These are phyloP conservation scores for Pythium apleroticum DNA, from an alignment of 352 stramenopile species.

Conservation along the genomic window DNA sequence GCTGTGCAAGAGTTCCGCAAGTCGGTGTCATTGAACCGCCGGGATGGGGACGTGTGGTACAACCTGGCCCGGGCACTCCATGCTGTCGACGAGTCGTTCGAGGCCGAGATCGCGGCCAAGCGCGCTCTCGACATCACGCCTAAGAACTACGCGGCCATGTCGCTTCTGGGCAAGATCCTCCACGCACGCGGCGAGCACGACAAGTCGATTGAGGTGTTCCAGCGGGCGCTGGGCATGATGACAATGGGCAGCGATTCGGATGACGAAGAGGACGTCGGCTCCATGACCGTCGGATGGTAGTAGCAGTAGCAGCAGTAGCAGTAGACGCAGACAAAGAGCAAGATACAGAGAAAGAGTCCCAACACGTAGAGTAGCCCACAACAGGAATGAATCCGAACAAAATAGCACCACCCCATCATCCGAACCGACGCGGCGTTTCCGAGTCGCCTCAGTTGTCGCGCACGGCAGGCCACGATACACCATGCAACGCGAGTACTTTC, in stretches of 20 bases:
- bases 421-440: slow-evolving; percentile 17
- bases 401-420: slow-evolving; percentile 3
- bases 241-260: slow-evolving; percentile 66
- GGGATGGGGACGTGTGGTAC: slow-evolving; percentile 75
- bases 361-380: slow-evolving; percentile 8
- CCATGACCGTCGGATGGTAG: slow-evolving; percentile 80
- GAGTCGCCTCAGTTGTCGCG: neutral
- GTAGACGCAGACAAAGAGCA: neutral
- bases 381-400: slow-evolving; percentile 3
- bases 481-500: slow-evolving; percentile 51
- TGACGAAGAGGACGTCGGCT: slow-evolving; percentile 69
- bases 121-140: slow-evolving; percentile 49
- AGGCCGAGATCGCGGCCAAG: slow-evolving; percentile 67
- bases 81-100: slow-evolving; percentile 48
- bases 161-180: slow-evolving; percentile 82
- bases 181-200: slow-evolving; percentile 80
- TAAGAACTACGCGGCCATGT: slow-evolving; percentile 67
- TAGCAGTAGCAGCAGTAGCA: slow-evolving; percentile 3
- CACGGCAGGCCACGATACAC: neutral
- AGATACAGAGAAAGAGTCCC: neutral
- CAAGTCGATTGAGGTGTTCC: slow-evolving; percentile 73
- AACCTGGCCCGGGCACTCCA: slow-evolving; percentile 70
- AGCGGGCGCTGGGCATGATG: slow-evolving; percentile 71
- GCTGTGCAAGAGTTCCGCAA: slow-evolving; percentile 72
- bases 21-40: slow-evolving; percentile 61